phyloP scores from a whole-genome alignment of 495 filamentous ascomycete species.

The Clavariopsis aquatica region DNA sequence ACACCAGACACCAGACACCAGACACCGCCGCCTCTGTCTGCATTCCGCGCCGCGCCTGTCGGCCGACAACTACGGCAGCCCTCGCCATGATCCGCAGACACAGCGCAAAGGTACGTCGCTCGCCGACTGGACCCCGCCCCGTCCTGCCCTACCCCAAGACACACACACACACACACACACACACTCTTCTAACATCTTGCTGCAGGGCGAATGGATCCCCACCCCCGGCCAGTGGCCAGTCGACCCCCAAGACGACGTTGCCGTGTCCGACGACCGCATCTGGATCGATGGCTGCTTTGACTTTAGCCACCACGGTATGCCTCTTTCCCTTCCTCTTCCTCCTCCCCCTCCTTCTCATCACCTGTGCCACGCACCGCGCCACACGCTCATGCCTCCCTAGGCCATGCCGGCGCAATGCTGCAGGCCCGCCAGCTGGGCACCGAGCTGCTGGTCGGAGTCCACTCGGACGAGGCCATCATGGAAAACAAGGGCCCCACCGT shows the following conservation, averaged over 20 bases:
- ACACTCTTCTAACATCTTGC: background rate
- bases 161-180: too few relatives aligned
- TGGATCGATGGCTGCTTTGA: constrained; percentile 99
- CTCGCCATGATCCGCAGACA: constrained; percentile 3
- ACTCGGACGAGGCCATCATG: constrained; percentile 91
- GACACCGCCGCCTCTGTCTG: too few relatives aligned
- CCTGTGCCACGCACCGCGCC: background rate
- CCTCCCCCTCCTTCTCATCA: background rate
- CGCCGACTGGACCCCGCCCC: background rate
- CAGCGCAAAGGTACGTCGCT: background rate
- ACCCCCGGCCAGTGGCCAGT: constrained; percentile 63
- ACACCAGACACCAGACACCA: too few relatives aligned
- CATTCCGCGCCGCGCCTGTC: too few relatives aligned
- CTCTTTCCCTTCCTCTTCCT: too few relatives aligned
- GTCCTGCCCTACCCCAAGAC: too few relatives aligned
- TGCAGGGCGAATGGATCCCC: constrained; percentile 42
- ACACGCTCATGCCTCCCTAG: constrained; percentile 47
- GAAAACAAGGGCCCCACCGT: constrained; percentile 98
- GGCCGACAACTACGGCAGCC: too few relatives aligned
- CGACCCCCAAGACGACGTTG: constrained; percentile 63
- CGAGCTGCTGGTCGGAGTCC: constrained; percentile 86
- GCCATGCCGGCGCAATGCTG: constrained; percentile 94
- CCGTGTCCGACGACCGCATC: constrained; percentile 69
- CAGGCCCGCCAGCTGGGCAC: constrained; percentile 85
- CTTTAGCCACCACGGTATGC: constrained; percentile 89